Percentiles rank a stretch among this genome's conserved stretches.
These are phyloP conservation scores for Cryptococcus amylolentus DNA, from an alignment of 1,284 basidiomycete genomes.

Conservation along the genomic window DNA sequence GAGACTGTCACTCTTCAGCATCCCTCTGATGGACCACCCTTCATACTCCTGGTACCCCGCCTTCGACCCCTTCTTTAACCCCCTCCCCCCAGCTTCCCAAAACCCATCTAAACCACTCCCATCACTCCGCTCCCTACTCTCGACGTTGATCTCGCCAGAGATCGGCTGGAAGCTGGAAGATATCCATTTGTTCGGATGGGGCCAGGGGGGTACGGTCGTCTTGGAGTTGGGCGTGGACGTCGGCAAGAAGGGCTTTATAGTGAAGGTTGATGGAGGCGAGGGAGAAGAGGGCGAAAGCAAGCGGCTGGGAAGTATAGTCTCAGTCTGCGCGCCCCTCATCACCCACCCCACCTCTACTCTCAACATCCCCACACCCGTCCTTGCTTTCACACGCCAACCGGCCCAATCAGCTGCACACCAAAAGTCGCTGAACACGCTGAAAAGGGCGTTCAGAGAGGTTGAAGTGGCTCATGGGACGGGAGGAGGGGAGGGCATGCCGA, in stretches of 20 bases:
- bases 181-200: constrained; percentile 86
- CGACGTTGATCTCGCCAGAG: constrained; percentile 54
- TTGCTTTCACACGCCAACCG: constrained; percentile 59
- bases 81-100: constrained; percentile 66
- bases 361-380: constrained; percentile 57
- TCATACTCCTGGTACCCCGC: constrained; percentile 85
- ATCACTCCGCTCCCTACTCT: constrained; percentile 55
- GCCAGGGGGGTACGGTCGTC: constrained; percentile 78
- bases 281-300: not conserved
- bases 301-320: constrained; percentile 62
- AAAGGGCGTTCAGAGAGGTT: constrained; percentile 59
- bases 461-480: constrained; percentile 46
- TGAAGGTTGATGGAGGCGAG: not conserved
- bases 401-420: constrained; percentile 49
- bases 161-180: constrained; percentile 62
- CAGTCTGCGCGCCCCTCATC: constrained; percentile 67
- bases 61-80: constrained; percentile 73
- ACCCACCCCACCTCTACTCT: constrained; percentile 66
- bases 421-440: constrained; percentile 52
- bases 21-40: constrained; percentile 71
- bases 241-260: constrained; percentile 10
- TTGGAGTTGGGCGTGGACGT: constrained; percentile 60
- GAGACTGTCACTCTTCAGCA: constrained; percentile 49
- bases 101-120: constrained; percentile 59
- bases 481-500: constrained; percentile 65